Evolutionary conservation across 805 yeast genomes (phyloP).

Genomic region (Isabelozyma gotoi): DNA sequence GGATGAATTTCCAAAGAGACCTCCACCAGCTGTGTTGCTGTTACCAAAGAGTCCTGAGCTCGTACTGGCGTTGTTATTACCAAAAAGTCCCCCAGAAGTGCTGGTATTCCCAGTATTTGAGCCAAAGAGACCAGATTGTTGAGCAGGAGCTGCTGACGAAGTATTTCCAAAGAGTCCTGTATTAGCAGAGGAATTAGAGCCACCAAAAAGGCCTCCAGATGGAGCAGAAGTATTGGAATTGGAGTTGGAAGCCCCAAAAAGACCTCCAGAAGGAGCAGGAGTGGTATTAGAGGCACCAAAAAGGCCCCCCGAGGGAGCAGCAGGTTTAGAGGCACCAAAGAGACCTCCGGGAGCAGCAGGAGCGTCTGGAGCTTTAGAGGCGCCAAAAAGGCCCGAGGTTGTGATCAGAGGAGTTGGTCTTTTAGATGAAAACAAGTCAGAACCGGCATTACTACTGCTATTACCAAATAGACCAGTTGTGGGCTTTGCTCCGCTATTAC

Average conservation of each 20-base stretch:
- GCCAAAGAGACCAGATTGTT: conserved; percentile 27
- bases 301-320: conserved; percentile 7
- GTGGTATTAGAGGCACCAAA: conserved; percentile 19
- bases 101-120: conserved; percentile 9
- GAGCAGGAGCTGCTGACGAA: conserved; percentile 2
- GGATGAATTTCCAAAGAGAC: conserved; percentile 17
- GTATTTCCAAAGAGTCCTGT: conserved; percentile 1
- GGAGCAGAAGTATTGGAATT: not conserved
- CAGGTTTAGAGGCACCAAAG: not conserved
- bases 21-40: conserved; percentile 17
- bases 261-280: conserved; percentile 4
- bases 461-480: not conserved
- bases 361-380: not conserved
- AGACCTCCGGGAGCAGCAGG: not conserved
- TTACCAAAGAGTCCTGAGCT: conserved; percentile 19
- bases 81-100: conserved; percentile 21
- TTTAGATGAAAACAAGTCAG: not conserved
- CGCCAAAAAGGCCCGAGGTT: not conserved
- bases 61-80: conserved; percentile 11
- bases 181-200: not conserved
- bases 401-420: not conserved
- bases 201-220: conserved; percentile 1
- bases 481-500: not conserved
- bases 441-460: not conserved
- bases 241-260: conserved; percentile 12